Base-by-base conservation (phyloP, 129 eudicot species). In the Flaveria robusta region DNA sequence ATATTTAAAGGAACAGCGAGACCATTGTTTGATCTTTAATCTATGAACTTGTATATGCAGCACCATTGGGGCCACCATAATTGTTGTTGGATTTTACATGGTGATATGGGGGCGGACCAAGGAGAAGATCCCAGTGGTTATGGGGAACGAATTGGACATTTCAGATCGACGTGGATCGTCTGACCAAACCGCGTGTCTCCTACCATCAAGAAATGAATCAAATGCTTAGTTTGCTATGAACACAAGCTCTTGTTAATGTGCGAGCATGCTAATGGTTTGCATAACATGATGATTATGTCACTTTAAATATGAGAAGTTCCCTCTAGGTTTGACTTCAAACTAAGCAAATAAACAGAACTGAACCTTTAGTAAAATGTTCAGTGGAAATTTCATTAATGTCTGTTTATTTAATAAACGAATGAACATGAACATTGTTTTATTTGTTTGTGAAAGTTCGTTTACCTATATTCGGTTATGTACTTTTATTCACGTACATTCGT, bases 91-190 rank as follows among this genome's bases (percentile, higher is more conserved):
- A 4, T 60, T 74, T 58, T 74, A 74, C 43, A 58, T 12, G 1
- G 78, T 74, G 70, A 74, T 59, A 19, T 74, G 78, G 78, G 78
- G 78, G 10, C 70, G 43, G 69, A 3, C 69, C 1, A 59, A 51
- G 49, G 60, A 77, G 42, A 56, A 39, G 43, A 1, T 5, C 18
- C 1, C 31, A 20, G 26, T 4, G 62, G 71, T 14, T 52, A 37
- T 16, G 18, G 81, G 67, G 24, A 43, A 41, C 18, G 18, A 66
- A 60, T 79, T 79, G 78, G 79, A 37, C 1, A 31, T 24, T 65
- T 39, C 68, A 58, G 84, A 82, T 79, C 72, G n/a, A 66, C 13
- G 24, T 16, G 31, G 26, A 18, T 41, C 70, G 56, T 56, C 62
- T 3, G 31, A 77, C 31, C 76, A 54, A 37, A 54, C 24, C 11